Base-by-base conservation (phyloP, 1,284 basidiomycete species). In the Abortiporus biennis region DNA sequence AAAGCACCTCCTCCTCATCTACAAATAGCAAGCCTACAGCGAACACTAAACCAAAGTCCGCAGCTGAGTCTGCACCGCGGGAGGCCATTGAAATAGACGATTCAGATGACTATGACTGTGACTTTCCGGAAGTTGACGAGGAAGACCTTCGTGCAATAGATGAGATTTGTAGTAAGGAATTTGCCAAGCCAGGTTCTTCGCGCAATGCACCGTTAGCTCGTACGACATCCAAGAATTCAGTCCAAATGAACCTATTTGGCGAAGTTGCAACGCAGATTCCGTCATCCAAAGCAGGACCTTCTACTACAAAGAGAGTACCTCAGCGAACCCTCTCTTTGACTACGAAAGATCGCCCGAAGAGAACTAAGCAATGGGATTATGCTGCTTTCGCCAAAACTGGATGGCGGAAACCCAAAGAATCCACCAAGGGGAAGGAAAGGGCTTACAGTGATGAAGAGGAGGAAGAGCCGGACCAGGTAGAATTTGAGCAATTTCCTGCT, bases 301-400 rank as follows among this genome's bases (percentile, higher is more conserved):
- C 53, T 34, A 59, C 65, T n/a, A 54, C 68, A 36, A 64, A 67
- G 45, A 58, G 66, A 43, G 65, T 65, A n/a, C 71, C 66, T 45
- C 74, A 76, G 1, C 50, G 52, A 16, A 50, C 46, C 16, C 27
- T n/a, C n/a, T n/a, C n/a, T n/a, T 65, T 63, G 12, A 70, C 68
- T 47, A 58, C 64, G 0, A 74, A 75, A 6, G 70, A 73, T 38
- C 74, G 72, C 40, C 67, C 75, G 1, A 69, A 67, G 38, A 82
- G 80, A 58, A 79, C 73, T 0, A 94, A 92, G 65, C 67, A 73
- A 40, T 95, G 92, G 92, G 89, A 94, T 57, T 80, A 88, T 19
- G 89, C 90, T 0, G 78, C 68, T 11, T 93, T 87, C 55, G 80
- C 89, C 1, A 86, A 87, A 64, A 77, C 80, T 1, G 91, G 89